A percentile compares a stretch with the other conserved stretches of the same genome.
phyloP scores from a whole-genome alignment of 192 early-diverging fungal genomes.

The Dispira simplex region DNA sequence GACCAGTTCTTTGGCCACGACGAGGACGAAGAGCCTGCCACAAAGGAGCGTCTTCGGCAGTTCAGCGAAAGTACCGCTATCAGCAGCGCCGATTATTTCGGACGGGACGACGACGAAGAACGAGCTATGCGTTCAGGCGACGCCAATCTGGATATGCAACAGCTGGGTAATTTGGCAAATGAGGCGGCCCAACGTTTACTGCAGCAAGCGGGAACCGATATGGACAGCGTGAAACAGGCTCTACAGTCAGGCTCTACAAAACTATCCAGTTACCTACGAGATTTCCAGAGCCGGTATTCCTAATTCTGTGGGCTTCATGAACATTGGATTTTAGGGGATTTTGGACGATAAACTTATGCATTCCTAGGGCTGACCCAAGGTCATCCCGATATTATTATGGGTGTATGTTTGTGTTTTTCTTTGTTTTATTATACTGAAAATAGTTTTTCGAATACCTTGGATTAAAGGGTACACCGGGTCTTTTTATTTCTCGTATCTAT shows the following conservation, averaged over 20 bases:
- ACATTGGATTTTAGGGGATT: too few species aligned
- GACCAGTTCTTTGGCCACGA: constrained; percentile 85
- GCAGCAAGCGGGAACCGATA: constrained; percentile 14
- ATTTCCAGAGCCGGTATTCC: too few species aligned
- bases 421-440: too few species aligned
- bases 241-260: constrained; percentile 11
- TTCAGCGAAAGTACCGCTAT: constrained; percentile 68
- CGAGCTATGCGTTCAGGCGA: not conserved
- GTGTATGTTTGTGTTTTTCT: too few species aligned
- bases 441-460: too few species aligned
- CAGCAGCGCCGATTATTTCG: constrained; percentile 73
- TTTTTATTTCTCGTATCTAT: too few species aligned
- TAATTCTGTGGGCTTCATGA: too few species aligned
- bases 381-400: too few species aligned
- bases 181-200: constrained; percentile 32
- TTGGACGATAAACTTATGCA: too few species aligned
- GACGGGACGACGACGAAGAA: constrained; percentile 38
- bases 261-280: not conserved
- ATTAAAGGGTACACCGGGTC: too few species aligned
- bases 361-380: too few species aligned
- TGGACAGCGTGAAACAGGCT: not conserved
- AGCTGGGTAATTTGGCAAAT: constrained; percentile 27
- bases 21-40: constrained; percentile 19
- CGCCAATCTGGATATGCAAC: constrained; percentile 23
- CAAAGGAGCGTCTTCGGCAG: constrained; percentile 31